A percentile compares a stretch with the other conserved stretches of the same genome.
phyloP scores from a whole-genome alignment of 495 filamentous ascomycete genomes.

The Penicillium manginii region DNA sequence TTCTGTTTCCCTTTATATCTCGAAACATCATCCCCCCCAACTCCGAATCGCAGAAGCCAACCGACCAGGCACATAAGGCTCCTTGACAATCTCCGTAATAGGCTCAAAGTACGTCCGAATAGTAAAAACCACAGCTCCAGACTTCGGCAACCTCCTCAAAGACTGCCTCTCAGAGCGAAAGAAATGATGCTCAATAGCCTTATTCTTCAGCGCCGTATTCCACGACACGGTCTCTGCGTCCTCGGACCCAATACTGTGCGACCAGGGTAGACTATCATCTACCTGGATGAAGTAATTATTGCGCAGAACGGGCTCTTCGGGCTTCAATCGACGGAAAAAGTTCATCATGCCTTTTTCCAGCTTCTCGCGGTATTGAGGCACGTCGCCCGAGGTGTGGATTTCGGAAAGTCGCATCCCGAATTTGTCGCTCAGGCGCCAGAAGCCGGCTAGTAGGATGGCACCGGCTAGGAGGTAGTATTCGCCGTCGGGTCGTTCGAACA shows the following conservation, averaged over 20 bases:
- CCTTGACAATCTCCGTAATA: constrained; percentile 64
- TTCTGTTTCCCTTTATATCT: constrained; percentile 83
- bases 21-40: constrained; percentile 85
- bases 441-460: constrained; percentile 78
- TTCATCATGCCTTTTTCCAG: constrained; percentile 84
- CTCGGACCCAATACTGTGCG: constrained; percentile 73
- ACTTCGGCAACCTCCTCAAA: constrained; percentile 70
- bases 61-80: constrained; percentile 72
- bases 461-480: constrained; percentile 87
- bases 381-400: constrained; percentile 82
- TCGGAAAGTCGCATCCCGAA: constrained; percentile 81
- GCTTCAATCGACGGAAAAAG: constrained; percentile 69
- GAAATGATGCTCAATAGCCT: constrained; percentile 72
- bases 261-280: constrained; percentile 74
- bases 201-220: constrained; percentile 78
- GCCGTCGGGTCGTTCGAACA: constrained; percentile 78
- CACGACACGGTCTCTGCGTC: constrained; percentile 68
- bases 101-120: constrained; percentile 81
- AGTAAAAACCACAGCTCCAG: constrained; percentile 79
- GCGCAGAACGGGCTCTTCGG: constrained; percentile 66
- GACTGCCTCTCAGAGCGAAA: constrained; percentile 83
- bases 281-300: constrained; percentile 82
- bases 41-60: constrained; percentile 75
- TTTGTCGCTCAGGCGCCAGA: constrained; percentile 87
- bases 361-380: constrained; percentile 77